phyloP scores from a whole-genome alignment of 306 rosid species.

The Quercus aquifolioides region DNA sequence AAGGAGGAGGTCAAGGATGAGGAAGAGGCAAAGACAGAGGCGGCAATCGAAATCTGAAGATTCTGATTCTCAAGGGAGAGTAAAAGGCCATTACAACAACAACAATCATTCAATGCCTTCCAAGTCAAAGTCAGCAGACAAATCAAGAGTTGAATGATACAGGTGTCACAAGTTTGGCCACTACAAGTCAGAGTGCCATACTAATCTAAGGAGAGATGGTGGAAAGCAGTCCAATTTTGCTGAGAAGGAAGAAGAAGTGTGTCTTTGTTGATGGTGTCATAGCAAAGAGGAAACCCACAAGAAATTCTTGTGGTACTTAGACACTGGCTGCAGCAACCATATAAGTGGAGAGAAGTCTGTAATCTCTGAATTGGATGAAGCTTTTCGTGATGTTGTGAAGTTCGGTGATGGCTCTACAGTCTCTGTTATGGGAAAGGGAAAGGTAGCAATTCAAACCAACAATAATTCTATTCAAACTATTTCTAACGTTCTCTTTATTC shows the following conservation, averaged over 20 bases:
- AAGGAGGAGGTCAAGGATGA: background rate
- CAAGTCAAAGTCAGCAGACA: background rate
- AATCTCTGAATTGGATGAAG: background rate
- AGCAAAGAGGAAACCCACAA: background rate
- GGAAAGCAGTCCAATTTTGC: background rate
- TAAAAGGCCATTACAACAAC: background rate
- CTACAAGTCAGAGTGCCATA: background rate
- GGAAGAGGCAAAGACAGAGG: background rate
- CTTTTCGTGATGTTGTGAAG: background rate
- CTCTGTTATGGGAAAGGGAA: background rate
- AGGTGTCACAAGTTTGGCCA: constrained; percentile 10
- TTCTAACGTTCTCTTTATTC: background rate
- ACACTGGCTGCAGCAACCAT: background rate
- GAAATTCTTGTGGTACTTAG: background rate
- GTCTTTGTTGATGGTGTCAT: background rate
- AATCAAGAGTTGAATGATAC: background rate
- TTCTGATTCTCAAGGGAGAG: background rate
- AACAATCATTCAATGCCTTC: background rate
- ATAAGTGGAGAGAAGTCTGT: background rate
- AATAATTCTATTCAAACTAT: background rate
- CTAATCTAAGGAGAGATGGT: background rate
- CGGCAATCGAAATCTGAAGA: background rate
- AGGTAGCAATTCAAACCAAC: constrained; percentile 2
- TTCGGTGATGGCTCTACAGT: background rate
- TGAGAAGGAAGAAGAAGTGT: background rate